Evolutionary conservation across 1,139 yeast species (phyloP), one percentile per base, ranked within the genome.

Genomic region (Debaryomycetaceae sp.): DNA sequence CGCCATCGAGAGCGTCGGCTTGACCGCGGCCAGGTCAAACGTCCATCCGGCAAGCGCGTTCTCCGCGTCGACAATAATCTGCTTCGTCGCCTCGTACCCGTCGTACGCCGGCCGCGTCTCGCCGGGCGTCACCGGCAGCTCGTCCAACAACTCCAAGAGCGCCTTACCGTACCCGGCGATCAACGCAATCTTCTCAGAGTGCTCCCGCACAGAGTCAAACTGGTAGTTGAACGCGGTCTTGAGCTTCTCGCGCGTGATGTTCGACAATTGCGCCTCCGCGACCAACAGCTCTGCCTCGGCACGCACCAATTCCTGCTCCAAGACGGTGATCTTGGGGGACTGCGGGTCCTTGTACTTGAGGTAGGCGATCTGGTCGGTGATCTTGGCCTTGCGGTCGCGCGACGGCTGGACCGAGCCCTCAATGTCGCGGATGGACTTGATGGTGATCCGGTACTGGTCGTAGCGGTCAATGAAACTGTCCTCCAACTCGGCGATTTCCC

Each of bases 161-260:
- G 90, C 92, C 61, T 81, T 80, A 63, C 92, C 93, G 62, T 81
- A 80, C 46, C 92, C 90, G 39, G 92, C 90, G 59, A 81, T 79
- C 45, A 81, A 67, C 36, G 92, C 90, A 50, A 77, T 72, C 59
- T 81, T 81, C 61, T 81, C 93, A 43, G 90, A 75, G 48, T 74
- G 74, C 58, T 81, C 92, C 59, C 90, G 75, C 38, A 75, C 65
- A 25, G 93, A 75, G 54, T 80, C 92, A 47, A 82, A 81, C 57
- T 80, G 87, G 55, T 80, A 79, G 58, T 77, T 71, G 64, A 75
- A 81, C 33, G 92, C 85, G 41, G 86, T 80, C 69, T 80, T 80
- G 51, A 82, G 69, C 59, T 80, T 79, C 60, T 81, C 92, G 62
- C 93, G 73, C 40, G 93, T 81, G 46, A 81, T 80, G 58, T 81